A percentile compares a stretch with the other conserved stretches of the same genome.
phyloP scores from a whole-genome alignment of 192 early-diverging fungal species.

The Linnemannia zychae region DNA sequence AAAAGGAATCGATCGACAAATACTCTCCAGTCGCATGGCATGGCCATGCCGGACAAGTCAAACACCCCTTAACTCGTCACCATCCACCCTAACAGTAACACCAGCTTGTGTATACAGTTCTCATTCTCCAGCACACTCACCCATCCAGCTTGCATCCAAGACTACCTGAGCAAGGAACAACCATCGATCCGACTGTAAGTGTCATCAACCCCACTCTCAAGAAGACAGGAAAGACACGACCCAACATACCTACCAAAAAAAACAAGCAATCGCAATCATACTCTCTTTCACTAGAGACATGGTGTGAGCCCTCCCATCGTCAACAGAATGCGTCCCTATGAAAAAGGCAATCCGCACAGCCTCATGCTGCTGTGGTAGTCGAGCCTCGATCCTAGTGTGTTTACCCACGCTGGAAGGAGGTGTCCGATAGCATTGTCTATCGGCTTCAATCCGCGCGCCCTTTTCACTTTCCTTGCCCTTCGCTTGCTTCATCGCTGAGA shows the following conservation, averaged over 20 bases:
- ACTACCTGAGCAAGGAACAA: neutral
- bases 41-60: neutral
- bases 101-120: neutral
- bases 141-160: neutral
- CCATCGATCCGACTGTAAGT: neutral
- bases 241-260: neutral
- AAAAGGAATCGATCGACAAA: conserved; percentile 4
- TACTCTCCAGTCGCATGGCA: neutral
- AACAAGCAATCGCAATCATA: neutral
- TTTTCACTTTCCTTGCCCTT: neutral
- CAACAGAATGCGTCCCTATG: neutral
- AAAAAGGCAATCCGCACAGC: neutral
- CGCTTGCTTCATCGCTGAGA: neutral
- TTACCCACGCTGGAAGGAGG: neutral
- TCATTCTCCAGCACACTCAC: neutral
- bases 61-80: neutral
- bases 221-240: neutral
- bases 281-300: neutral
- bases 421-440: neutral
- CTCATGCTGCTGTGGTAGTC: conserved; percentile 4
- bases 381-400: neutral
- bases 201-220: neutral
- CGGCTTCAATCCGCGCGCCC: conserved; percentile 1
- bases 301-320: neutral
- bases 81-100: neutral